phyloP scores from a whole-genome alignment of 371 early-diverging fungal species.

The Saksenaea oblongispora region DNA sequence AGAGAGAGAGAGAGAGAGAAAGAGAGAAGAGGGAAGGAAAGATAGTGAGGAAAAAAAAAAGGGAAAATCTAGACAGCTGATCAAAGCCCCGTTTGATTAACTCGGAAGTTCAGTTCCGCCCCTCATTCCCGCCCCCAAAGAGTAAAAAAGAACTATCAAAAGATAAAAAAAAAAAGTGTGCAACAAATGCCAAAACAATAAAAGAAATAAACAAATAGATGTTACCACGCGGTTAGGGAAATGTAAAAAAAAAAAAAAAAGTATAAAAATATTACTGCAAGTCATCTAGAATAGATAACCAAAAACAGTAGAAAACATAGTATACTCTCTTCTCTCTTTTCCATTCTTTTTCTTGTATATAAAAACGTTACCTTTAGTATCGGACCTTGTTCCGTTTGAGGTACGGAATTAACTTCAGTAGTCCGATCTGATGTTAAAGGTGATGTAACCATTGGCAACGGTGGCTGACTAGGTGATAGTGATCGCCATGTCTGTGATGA shows the following conservation, averaged over 20 bases:
- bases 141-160: too few species aligned
- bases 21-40: neutral
- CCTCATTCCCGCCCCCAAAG: too few species aligned
- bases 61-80: neutral
- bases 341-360: neutral
- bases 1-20: neutral
- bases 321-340: too few species aligned
- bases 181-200: neutral
- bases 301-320: too few species aligned
- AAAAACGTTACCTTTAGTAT: neutral
- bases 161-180: neutral
- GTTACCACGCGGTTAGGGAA: too few species aligned
- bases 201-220: too few species aligned
- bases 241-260: too few species aligned
- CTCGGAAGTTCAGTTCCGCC: neutral
- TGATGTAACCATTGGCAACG: constrained; percentile 1
- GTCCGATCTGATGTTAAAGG: neutral
- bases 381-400: constrained; percentile 6
- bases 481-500: constrained; percentile 3
- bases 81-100: neutral
- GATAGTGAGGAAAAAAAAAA: neutral
- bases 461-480: neutral
- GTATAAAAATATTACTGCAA: too few species aligned
- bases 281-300: too few species aligned
- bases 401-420: neutral